Base-by-base conservation (phyloP, 805 yeast species). In the Ogataea saltuana region DNA sequence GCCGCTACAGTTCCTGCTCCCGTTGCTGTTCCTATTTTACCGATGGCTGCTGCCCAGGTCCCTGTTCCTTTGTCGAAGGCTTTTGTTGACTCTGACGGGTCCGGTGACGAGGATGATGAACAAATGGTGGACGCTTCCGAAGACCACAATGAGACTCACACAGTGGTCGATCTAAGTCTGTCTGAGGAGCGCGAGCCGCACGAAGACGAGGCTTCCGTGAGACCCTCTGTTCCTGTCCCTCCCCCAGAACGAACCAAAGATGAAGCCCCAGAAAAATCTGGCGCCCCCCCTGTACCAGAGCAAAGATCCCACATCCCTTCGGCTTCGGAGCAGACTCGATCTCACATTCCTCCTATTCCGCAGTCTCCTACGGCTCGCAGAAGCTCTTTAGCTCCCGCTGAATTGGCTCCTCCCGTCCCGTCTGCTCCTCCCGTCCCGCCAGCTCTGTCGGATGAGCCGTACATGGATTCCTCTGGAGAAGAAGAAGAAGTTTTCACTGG, bases 401-500 rank as follows among this genome's bases (percentile, higher is more conserved):
- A 26, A 4, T 9, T 22, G 15, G 20, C 15, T 4, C 21, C 38
- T 5, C 13, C 23, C 4, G 41, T 26, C 16, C 28, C 38, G 4
- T 33, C 43, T 12, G 44, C 41, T 12, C 37, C 45, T 10, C 45
- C 49, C 5, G 41, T 49, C 15, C 49, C 56, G 17, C 35, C 44
- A 6, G 48, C 51, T 15, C 42, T 55, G 12, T 13, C n/a, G n/a
- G 42, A 30, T 10, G 38, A 42, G 10, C 37, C 41, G 12, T 43
- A 45, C 28, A 25, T 27, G 12, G 45, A 44, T 15, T 46, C 42
- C 33, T 27, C 58, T 18, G 45, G 51, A 26, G 54, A 42, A 9
- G 46, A 51, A 27, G 54, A 44, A 12, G 55, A 50, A 30, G 52
- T 56, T 10, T 60, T 68, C 8, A 76, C 87, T 1, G 88, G 88